These are phyloP conservation scores for Angomonas desouzai DNA, from an alignment of 208 protist species.

Conservation along the genomic window DNA sequence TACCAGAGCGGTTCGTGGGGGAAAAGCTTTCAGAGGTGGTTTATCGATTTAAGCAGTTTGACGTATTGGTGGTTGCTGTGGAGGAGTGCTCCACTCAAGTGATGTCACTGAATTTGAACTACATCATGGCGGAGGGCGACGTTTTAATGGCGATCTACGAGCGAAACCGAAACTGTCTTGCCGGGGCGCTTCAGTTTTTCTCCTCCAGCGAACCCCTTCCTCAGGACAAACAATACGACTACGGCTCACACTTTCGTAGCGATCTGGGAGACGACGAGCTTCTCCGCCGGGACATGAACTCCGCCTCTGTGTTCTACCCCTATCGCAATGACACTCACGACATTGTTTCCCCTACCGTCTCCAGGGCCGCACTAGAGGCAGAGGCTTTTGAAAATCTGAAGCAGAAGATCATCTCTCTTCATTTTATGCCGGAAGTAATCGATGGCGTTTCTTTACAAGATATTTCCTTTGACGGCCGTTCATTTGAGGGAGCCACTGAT, in stretches of 20 bases:
- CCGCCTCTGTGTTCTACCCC: constrained; percentile 61
- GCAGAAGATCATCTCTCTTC: neutral
- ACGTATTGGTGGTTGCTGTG: constrained; percentile 73
- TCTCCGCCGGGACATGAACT: constrained; percentile 43
- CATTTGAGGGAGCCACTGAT: neutral
- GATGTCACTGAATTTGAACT: constrained; percentile 64
- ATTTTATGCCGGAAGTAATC: constrained; percentile 13
- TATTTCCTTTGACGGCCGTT: constrained; percentile 24
- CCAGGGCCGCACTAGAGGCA: constrained; percentile 4
- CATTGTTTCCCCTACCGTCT: neutral
- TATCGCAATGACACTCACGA: constrained; percentile 50
- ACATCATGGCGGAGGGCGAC: constrained; percentile 50
- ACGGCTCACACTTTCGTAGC: constrained; percentile 31
- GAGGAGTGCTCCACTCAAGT: constrained; percentile 43
- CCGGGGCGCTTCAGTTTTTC: constrained; percentile 42
- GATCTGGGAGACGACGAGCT: constrained; percentile 30
- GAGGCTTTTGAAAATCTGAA: constrained; percentile 17
- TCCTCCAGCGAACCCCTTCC: constrained; percentile 24
- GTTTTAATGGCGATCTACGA: constrained; percentile 68
- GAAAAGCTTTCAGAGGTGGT: constrained; percentile 36
- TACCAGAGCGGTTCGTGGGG: constrained; percentile 58
- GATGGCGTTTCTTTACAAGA: constrained; percentile 20
- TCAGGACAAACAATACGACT: constrained; percentile 22
- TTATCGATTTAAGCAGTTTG: constrained; percentile 46
- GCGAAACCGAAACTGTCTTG: constrained; percentile 42